Conservation (phyloP, 1,284 basidiomycete genomes). For the Cutaneotrichosporon mucoides region DNA sequence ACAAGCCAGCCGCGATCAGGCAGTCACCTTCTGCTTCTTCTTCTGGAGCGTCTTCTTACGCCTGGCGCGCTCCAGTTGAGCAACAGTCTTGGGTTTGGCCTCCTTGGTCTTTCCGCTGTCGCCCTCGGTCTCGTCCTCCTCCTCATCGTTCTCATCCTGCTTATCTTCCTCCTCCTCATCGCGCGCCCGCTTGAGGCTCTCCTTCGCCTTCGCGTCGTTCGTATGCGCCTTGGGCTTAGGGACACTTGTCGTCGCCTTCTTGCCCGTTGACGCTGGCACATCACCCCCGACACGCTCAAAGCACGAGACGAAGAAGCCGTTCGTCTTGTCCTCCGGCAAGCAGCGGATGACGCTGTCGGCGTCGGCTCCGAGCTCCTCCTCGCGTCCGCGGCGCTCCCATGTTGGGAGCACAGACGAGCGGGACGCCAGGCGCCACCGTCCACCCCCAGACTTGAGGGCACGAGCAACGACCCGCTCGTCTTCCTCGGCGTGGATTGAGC, state of each 20-base stretch:
- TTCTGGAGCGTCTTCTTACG: conserved; percentile 43
- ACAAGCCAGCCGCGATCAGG: background rate
- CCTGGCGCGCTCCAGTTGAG: conserved; percentile 35
- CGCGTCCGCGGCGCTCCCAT: conserved; percentile 73
- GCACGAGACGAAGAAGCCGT: conserved; percentile 91
- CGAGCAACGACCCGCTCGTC: conserved; percentile 80
- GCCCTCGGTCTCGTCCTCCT: conserved; percentile 2
- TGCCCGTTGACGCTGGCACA: background rate
- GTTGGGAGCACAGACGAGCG: conserved; percentile 62
- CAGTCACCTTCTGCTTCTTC: conserved; percentile 1
- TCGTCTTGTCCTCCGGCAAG: conserved; percentile 79
- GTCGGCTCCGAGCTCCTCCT: conserved; percentile 57
- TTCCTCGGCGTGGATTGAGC: conserved; percentile 83
- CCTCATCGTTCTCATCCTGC: conserved; percentile 3
- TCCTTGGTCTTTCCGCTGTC: conserved; percentile 22
- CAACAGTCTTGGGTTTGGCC: conserved; percentile 34
- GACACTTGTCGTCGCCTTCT: no score
- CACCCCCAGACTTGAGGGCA: conserved; percentile 58
- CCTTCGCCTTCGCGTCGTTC: conserved; percentile 5
- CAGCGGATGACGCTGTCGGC: conserved; percentile 75
- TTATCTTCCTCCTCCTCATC: conserved; percentile 1
- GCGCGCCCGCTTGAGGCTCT: conserved; percentile 3
- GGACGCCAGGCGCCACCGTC: conserved; percentile 64
- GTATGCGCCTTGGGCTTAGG: no score
- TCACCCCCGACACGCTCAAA: conserved; percentile 55